Evolutionary conservation across 1,284 basidiomycete species (phyloP).

Genomic region (Pseudozyma tsukubaensis): DNA sequence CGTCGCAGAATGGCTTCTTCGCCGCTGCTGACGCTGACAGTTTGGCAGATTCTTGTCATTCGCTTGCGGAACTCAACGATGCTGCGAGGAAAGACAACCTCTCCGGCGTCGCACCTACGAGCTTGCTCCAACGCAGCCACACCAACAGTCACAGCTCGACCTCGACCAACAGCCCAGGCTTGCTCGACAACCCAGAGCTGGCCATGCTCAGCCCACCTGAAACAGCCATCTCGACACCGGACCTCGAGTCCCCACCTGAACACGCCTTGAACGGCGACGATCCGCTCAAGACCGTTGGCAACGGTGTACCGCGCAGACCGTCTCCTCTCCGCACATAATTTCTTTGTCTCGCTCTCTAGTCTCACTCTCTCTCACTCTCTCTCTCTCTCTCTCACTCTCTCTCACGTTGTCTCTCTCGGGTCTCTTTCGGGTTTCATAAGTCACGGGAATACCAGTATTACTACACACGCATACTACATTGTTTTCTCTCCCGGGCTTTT

Average conservation of each 20-base stretch:
- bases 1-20: constrained; percentile 3
- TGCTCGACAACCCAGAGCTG: constrained; percentile 24
- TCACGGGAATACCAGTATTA: constrained; percentile 7
- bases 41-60: constrained; percentile 7
- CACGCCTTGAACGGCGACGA: background rate
- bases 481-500: background rate
- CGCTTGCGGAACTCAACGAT: constrained; percentile 3
- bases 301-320: background rate
- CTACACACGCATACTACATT: constrained; percentile 9
- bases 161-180: constrained; percentile 17
- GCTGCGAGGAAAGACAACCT: no score
- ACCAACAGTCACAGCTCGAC: constrained; percentile 32
- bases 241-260: constrained; percentile 26
- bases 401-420: constrained; percentile 9
- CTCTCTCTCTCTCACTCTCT: constrained; percentile 15
- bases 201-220: constrained; percentile 34
- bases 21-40: no score
- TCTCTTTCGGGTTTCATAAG: constrained; percentile 1
- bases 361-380: constrained; percentile 6
- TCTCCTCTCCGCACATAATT: constrained; percentile 15
- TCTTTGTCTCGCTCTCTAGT: constrained; percentile 2
- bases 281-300: background rate
- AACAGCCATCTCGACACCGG: constrained; percentile 35
- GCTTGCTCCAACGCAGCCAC: constrained; percentile 15
- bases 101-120: background rate